phyloP scores from a whole-genome alignment of 2,329 filamentous ascomycete species.

The Cyphellophora europaea region DNA sequence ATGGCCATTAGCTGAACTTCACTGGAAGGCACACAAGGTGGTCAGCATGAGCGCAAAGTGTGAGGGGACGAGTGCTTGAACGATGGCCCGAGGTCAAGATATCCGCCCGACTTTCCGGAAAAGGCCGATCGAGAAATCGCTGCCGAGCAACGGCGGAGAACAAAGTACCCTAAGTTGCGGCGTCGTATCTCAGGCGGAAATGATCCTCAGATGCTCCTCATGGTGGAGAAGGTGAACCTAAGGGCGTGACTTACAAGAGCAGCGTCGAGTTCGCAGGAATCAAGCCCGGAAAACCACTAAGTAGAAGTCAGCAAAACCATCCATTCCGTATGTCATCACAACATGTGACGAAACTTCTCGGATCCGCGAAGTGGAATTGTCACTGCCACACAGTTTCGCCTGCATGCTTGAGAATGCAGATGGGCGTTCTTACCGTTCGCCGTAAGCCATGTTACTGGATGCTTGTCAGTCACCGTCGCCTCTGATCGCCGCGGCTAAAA shows the following conservation, averaged over 20 bases:
- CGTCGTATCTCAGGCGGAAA: too few relatives aligned
- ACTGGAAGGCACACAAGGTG: too few relatives aligned
- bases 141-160: too few relatives aligned
- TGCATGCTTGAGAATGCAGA: too few relatives aligned
- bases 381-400: neutral
- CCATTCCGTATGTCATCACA: neutral
- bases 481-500: neutral
- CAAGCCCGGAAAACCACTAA: conserved; percentile 65
- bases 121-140: too few relatives aligned
- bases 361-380: neutral
- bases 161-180: too few relatives aligned
- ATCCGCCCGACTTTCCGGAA: too few relatives aligned
- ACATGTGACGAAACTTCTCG: neutral
- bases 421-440: conserved; percentile 25
- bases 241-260: conserved; percentile 61
- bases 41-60: too few relatives aligned
- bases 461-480: conserved; percentile 4
- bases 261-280: conserved; percentile 69
- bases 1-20: too few relatives aligned
- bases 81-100: too few relatives aligned
- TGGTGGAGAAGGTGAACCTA: conserved; percentile 1
- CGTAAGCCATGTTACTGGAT: conserved; percentile 25
- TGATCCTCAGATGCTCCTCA: too few relatives aligned
- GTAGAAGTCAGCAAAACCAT: neutral
- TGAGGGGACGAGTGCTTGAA: too few relatives aligned